These are phyloP conservation scores for Coelastrella sp. DNA, from an alignment of 139 green algal genomes.

Conservation along the genomic window DNA sequence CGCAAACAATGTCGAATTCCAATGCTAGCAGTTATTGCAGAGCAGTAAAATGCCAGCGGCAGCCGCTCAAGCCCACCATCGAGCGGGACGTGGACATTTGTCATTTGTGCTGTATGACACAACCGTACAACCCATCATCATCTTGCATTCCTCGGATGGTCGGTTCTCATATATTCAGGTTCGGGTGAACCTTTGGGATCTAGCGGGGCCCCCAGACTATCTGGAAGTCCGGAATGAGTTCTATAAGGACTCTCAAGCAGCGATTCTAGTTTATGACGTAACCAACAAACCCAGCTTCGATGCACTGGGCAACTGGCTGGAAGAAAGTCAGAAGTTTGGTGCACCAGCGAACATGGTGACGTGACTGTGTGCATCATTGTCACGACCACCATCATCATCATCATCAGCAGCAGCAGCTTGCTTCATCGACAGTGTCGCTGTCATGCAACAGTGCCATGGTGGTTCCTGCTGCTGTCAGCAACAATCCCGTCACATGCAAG, in stretches of 20 bases:
- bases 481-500: too few species aligned
- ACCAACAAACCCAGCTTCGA: slow-evolving; percentile 71
- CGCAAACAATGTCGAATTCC: not conserved
- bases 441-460: too few species aligned
- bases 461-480: too few species aligned
- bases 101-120: not conserved
- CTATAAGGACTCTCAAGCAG: slow-evolving; percentile 72
- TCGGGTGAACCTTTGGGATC: slow-evolving; percentile 78
- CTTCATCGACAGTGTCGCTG: not conserved
- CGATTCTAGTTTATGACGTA: slow-evolving; percentile 62
- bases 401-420: not conserved
- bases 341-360: slow-evolving; percentile 64
- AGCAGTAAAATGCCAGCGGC: not conserved
- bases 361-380: not conserved
- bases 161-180: slow-evolving; percentile 66
- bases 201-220: slow-evolving; percentile 70
- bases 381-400: not conserved
- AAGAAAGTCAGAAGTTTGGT: slow-evolving; percentile 57
- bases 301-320: slow-evolving; percentile 62
- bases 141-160: too few species aligned
- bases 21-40: not conserved
- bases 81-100: too few species aligned
- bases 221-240: slow-evolving; percentile 75
- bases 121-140: not conserved
- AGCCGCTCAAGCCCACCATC: too few species aligned